Evolutionary conservation across 768 basidiomycete genomes (phyloP), one percentile per base, ranked within the genome.

Genomic region (Clavaria fumosa): DNA sequence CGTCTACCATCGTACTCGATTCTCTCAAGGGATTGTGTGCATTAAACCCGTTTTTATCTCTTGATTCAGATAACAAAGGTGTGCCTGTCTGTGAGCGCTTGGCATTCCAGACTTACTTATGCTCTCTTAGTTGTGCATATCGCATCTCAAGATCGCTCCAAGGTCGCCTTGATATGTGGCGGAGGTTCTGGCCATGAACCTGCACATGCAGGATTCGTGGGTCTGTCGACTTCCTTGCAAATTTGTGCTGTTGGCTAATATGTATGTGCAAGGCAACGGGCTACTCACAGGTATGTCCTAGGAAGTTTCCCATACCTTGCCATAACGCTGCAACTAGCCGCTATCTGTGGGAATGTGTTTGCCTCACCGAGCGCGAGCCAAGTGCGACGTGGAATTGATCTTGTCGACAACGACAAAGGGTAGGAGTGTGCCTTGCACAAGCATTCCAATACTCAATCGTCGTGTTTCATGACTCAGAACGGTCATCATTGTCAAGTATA

Each of bases 101-200:
- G n/a, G 36, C 18, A 39, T 15, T 17, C 7, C 4, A 18, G 38
- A 17, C 30, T 42, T 43, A 40, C 39, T 37, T n/a, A 23, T 40
- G 33, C 22, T 45, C n/a, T 30, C 39, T 12, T 47, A 80, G 84
- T 82, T 38, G 64, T 86, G 28, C 74, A 78, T 48, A 56, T 72
- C 36, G 59, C 69, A 18, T 46, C 57, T n/a, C 67, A 56, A 22
- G 71, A 79, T 52, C 67, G 59, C 39, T 67, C 69, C 17, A 75
- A 74, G 50, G 86, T 89, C 30, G 70, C 79, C 2, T 61, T 89
- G 10, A 63, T 89, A 47, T 85, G 80, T 48, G 85, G 85, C 6
- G 85, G 86, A 4, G 85, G 86, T 22, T 74, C 78, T 18, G 84
- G 91, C 4, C 91, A 95, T 51, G 91, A 95, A 50, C 91, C 91